Base-by-base conservation (phyloP, 306 rosid genomes). In the Myrica gale region DNA sequence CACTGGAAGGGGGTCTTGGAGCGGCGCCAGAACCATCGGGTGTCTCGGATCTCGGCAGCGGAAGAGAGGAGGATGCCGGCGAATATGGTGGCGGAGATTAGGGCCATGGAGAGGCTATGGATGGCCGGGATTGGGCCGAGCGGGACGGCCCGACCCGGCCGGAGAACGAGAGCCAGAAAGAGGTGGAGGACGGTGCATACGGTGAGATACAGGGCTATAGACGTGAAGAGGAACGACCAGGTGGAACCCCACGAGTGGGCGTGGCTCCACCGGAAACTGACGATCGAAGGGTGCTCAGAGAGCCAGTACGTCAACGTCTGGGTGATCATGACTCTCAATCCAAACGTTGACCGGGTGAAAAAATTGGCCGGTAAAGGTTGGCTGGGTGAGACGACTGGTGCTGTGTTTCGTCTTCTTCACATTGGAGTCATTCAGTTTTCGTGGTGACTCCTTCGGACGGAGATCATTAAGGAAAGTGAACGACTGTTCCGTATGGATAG, bases 21-120 rank as follows among this genome's bases (percentile, higher is more conserved):
- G n/a, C 93, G 87, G 2, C 88, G 87, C 98, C 98, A 94, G 79
- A 92, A 81, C 98, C 98, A 94, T 0, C 91, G 88, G 1, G 98
- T 94, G 10, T 92, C 98, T n/a, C 90, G 90, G 82, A 94, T 94
- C 77, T 94, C 98, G 0, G 93, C 82, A 7, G 85, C 76, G 48
- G 97, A 47, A 76, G 98, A 94, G 84, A 94, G 87, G 10, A 91
- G 65, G 23, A 88, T 83, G 0, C 98, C 98, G 83, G 89, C 69
- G 86, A 89, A 92, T 5, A 90, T 88, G 16, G 87, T 81, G 82
- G 82, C 81, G 80, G 96, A 94, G 74, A 94, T 15, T 45, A 91
- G 66, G 26, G 91, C 77, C 81, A 94, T 83, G 15, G 80, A 42
- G 48, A 94, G 92, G 84, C 84, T 83, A 57, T 91, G 93, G n/a